A percentile compares a stretch with the other conserved stretches of the same genome.
Evolutionary conservation across 1,284 basidiomycete genomes (phyloP).

Genomic region (Pterula multifida): DNA sequence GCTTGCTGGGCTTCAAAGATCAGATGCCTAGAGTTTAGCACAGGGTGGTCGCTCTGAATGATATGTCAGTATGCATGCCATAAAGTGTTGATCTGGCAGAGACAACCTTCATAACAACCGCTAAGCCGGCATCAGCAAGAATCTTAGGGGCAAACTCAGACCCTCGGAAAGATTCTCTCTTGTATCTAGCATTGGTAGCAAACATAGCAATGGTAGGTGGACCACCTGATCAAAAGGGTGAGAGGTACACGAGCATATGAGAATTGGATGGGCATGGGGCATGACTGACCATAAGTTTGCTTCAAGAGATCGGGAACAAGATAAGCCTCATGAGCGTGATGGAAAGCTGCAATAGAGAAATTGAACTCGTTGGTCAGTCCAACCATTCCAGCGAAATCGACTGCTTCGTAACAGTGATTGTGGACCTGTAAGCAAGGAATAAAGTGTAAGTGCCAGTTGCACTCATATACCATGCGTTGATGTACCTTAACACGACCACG

Average conservation of each 20-base stretch:
- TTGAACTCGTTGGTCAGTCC: slow-evolving; percentile 69
- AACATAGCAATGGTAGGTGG: slow-evolving; percentile 74
- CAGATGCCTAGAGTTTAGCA: slow-evolving; percentile 67
- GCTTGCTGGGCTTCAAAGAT: slow-evolving; percentile 84
- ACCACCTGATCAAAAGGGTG: slow-evolving; percentile 21
- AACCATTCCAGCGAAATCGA: slow-evolving; percentile 31
- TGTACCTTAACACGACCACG: slow-evolving; percentile 62
- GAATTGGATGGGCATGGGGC: slow-evolving; percentile 4
- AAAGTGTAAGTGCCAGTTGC: background rate
- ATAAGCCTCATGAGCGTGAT: slow-evolving; percentile 82
- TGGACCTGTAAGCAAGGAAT: slow-evolving; percentile 34
- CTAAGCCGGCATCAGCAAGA: slow-evolving; percentile 51
- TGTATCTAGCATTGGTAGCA: slow-evolving; percentile 57
- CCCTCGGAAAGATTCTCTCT: slow-evolving; percentile 68
- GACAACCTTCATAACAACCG: slow-evolving; percentile 60
- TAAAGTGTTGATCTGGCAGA: too few species aligned
- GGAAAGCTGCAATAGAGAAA: slow-evolving; percentile 74
- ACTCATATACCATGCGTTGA: too few species aligned
- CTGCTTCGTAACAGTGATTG: slow-evolving; percentile 67
- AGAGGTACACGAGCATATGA: background rate
- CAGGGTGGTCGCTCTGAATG: slow-evolving; percentile 57
- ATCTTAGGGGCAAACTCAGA: slow-evolving; percentile 72
- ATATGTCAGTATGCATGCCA: too few species aligned
- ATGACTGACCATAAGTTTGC: slow-evolving; percentile 45
- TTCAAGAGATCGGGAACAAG: slow-evolving; percentile 74